phyloP scores from a whole-genome alignment of 2,329 filamentous ascomycete genomes.

The Penicillium sp. region DNA sequence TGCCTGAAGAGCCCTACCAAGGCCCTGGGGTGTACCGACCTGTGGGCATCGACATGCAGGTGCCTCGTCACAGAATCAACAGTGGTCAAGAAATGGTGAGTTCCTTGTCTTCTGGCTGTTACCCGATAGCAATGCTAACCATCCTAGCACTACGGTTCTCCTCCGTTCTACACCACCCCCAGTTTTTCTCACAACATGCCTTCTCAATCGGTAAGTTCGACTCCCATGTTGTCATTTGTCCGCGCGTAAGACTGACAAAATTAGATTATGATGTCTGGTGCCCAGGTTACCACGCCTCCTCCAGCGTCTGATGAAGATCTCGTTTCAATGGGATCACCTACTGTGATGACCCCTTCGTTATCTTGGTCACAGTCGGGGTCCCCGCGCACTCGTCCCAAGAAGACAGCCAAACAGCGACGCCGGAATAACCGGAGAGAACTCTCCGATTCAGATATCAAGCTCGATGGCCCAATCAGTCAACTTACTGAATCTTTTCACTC shows the following conservation, averaged over 20 bases:
- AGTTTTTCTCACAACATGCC: slow-evolving; percentile 13
- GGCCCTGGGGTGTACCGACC: slow-evolving; percentile 11
- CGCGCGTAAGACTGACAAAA: neutral
- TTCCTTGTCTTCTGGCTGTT: neutral
- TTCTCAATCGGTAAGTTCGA: slow-evolving; percentile 16
- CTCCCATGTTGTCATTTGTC: neutral
- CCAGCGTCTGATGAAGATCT: slow-evolving; percentile 17
- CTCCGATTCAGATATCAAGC: slow-evolving; percentile 4
- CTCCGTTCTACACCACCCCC: slow-evolving; percentile 12
- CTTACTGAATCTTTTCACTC: slow-evolving; percentile 33
- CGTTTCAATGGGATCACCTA: slow-evolving; percentile 3
- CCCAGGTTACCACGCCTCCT: slow-evolving; percentile 22
- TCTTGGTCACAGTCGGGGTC: neutral
- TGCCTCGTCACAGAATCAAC: slow-evolving; percentile 6
- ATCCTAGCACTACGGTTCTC: slow-evolving; percentile 15
- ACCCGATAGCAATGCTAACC: neutral
- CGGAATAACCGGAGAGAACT: slow-evolving; percentile 10
- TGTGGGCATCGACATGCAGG: slow-evolving; percentile 6
- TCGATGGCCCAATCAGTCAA: slow-evolving; percentile 23
- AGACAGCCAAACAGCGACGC: slow-evolving; percentile 4
- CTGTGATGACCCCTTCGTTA: neutral
- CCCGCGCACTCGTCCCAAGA: slow-evolving; percentile 10
- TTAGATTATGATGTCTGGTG: slow-evolving; percentile 15
- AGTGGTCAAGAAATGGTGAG: slow-evolving; percentile 17
- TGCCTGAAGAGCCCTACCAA: slow-evolving; percentile 13